Conservation (phyloP, 1,284 basidiomycete genomes). For the Peniophora sp. region DNA sequence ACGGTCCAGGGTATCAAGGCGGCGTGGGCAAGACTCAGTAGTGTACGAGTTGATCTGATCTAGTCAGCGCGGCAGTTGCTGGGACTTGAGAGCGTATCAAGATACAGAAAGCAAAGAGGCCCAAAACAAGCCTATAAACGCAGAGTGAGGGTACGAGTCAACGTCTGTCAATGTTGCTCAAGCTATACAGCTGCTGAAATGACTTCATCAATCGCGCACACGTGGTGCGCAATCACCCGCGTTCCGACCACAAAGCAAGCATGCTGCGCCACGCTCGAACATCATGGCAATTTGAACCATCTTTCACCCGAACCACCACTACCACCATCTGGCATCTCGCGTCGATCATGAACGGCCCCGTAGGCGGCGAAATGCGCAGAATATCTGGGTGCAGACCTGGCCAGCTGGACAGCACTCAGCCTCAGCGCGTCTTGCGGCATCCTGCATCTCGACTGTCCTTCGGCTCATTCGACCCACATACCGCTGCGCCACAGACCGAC, state of each 20-base stretch:
- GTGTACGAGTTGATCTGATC: too few species aligned
- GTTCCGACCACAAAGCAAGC: too few species aligned
- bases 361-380: background rate
- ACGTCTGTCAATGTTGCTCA: background rate
- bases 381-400: slow-evolving; percentile 36
- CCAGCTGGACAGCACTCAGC: slow-evolving; percentile 51
- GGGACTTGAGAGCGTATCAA: too few species aligned
- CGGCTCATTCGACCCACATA: slow-evolving; percentile 59
- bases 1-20: too few species aligned
- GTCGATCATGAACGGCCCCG: background rate
- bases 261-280: too few species aligned
- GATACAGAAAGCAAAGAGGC: too few species aligned
- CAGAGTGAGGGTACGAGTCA: background rate
- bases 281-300: background rate
- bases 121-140: background rate
- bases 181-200: background rate
- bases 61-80: too few species aligned
- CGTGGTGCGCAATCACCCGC: too few species aligned
- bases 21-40: too few species aligned
- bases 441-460: slow-evolving; percentile 51
- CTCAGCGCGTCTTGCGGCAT: slow-evolving; percentile 45
- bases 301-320: background rate
- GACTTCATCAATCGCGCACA: too few species aligned
- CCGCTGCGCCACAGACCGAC: slow-evolving; percentile 39
- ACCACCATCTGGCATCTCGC: background rate